A percentile compares a stretch with the other conserved stretches of the same genome.
These are phyloP conservation scores for Fusarium luffae DNA, from an alignment of 2,329 filamentous ascomycete genomes.

Conservation along the genomic window DNA sequence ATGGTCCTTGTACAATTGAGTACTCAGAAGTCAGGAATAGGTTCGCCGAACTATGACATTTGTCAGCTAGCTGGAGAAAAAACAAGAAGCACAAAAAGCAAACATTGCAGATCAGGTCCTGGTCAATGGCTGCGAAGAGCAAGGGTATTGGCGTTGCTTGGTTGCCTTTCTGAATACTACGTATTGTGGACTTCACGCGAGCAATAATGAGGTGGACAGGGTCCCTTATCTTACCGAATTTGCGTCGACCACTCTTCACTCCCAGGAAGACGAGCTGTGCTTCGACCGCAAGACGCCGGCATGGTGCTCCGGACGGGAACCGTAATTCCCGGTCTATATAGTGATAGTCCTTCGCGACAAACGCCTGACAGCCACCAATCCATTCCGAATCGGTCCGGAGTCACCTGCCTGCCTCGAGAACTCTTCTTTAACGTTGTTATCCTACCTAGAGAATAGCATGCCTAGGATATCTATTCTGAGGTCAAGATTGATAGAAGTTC, in stretches of 20 bases:
- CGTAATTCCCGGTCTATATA: constrained; percentile 12
- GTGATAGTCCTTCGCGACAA: constrained; percentile 13
- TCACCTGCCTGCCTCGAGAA: background rate
- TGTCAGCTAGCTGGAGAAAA: background rate
- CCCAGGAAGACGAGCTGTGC: constrained; percentile 7
- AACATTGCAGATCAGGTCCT: background rate
- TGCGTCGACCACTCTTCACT: background rate
- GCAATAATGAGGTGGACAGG: background rate
- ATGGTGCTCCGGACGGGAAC: constrained; percentile 5
- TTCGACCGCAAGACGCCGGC: constrained; percentile 12
- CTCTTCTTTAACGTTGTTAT: constrained; percentile 3
- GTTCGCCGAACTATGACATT: background rate
- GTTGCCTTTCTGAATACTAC: background rate
- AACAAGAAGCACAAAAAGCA: constrained; percentile 27
- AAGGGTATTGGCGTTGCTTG: constrained; percentile 1
- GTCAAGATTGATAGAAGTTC: background rate
- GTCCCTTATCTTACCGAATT: background rate
- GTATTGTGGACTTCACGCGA: background rate
- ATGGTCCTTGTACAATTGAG: background rate
- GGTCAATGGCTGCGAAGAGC: constrained; percentile 1
- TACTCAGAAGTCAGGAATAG: background rate
- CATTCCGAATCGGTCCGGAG: constrained; percentile 19
- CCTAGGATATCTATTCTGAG: constrained; percentile 4
- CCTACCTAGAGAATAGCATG: constrained; percentile 6
- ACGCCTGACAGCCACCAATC: constrained; percentile 18